Evolutionary conservation across 1,284 basidiomycete genomes (phyloP), one percentile per base, ranked within the genome.

Genomic region (Schizophyllum amplum): DNA sequence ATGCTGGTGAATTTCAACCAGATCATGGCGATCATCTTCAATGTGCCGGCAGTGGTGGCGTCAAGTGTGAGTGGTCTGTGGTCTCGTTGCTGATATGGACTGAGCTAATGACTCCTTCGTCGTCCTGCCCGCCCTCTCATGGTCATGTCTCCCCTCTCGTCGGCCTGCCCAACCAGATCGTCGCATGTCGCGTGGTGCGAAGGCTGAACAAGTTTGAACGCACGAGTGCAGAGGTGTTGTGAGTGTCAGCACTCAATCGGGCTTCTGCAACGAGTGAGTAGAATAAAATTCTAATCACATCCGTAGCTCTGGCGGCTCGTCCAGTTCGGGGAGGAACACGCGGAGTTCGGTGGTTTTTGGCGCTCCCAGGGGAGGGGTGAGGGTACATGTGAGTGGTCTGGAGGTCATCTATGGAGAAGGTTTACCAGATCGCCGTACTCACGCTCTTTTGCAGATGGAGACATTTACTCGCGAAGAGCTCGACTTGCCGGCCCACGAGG

Each of bases 1-100:
- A 86, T 87, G 84, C 55, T 84, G 11, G 59, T 86, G n/a, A 76
- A 86, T 65, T 68, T 88, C 51, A 88, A 89, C 64, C 72, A 81
- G 1, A 78, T 87, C 54, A 86, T 87, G 84, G 48, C 77, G 20
- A 78, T 87, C 64, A 84, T 87, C 42, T 82, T 81, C 58, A 87
- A 88, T 63, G 83, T 87, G n/a, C 85, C 86, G 13, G 84, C 85
- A 24, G 84, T 83, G 15, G 77, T 87, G 49, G 77, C 78, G 9
- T 82, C 80, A 6, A 86, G 83, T 4, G 84, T 84, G 61, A 63
- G 80, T 69, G 15, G 24, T 56, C 5, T 9, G 13, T 49, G 20
- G 23, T 53, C n/a, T 54, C 53, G 6, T 5, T 24, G 22, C 55
- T 53, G 13, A 53, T 50, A 33, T 50, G 22, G 47, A 22, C 9